Evolutionary conservation across 163 green algal species (phyloP).

Genomic region (Trebouxiophyceae sp.): DNA sequence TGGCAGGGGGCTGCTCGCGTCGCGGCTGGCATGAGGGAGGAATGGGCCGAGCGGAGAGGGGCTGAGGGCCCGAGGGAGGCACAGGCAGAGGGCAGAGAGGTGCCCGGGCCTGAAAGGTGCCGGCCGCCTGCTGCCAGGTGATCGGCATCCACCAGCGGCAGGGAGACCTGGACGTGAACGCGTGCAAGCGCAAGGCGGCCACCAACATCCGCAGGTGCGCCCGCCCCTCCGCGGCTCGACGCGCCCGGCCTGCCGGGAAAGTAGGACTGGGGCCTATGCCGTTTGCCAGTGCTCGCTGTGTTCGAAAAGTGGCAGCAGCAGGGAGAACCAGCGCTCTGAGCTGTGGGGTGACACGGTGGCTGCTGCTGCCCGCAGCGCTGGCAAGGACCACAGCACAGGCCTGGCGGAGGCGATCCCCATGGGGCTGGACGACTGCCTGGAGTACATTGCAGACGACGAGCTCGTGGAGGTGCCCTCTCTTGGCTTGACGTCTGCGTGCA

Average conservation of each 20-base stretch:
- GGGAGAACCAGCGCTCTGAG: no score
- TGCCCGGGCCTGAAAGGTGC: background rate
- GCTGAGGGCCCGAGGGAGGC: background rate
- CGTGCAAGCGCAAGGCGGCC: conserved; percentile 93
- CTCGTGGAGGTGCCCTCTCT: conserved; percentile 62
- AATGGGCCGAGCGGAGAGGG: no score
- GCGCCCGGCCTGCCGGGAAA: background rate
- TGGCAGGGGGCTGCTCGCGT: no score
- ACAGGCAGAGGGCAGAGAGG: no score
- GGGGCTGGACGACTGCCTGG: conserved; percentile 88
- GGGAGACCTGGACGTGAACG: conserved; percentile 93
- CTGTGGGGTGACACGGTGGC: no score
- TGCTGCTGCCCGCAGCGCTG: conserved; percentile 40
- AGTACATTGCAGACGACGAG: conserved; percentile 97
- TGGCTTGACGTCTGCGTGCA: background rate
- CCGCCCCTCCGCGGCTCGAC: background rate
- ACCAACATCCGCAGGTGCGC: conserved; percentile 56
- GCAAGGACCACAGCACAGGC: conserved; percentile 61
- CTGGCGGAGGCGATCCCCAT: conserved; percentile 66
- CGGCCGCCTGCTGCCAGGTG: conserved; percentile 49
- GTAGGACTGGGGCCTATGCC: background rate
- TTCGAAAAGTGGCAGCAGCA: no score
- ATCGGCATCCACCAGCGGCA: conserved; percentile 90
- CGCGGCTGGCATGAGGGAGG: no score
- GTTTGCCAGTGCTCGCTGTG: no score